Evolutionary conservation across 371 early-diverging fungal genomes (phyloP).

Genomic region (Syncephalastrum contaminatum): DNA sequence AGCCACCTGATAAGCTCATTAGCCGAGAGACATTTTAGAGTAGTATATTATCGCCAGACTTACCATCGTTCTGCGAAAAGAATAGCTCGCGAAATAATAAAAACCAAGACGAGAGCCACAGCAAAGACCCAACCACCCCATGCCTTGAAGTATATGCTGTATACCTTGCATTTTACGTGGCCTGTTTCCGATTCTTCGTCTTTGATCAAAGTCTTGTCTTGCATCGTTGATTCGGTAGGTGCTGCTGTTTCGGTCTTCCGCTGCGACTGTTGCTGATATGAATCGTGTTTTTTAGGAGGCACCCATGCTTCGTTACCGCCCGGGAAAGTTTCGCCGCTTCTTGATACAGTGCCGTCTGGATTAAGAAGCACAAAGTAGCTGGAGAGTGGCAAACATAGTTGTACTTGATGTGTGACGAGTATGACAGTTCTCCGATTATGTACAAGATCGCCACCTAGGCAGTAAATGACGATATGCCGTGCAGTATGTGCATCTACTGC

Average conservation of each 20-base stretch:
- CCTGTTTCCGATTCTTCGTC: conserved; percentile 52
- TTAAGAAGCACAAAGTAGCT: conserved; percentile 62
- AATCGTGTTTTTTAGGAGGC: too few species aligned
- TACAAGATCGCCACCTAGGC: conserved; percentile 64
- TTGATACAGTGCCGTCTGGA: conserved; percentile 41
- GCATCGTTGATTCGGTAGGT: conserved; percentile 12
- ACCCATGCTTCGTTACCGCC: too few species aligned
- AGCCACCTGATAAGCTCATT: conserved; percentile 15
- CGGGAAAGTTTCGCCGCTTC: too few species aligned
- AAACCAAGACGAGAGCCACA: conserved; percentile 38
- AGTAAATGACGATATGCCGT: conserved; percentile 63
- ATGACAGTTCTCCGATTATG: conserved; percentile 65
- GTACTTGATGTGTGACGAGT: conserved; percentile 84
- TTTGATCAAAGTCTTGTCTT: conserved; percentile 40
- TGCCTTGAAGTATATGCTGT: conserved; percentile 61
- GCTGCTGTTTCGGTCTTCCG: background rate
- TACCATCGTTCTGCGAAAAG: conserved; percentile 41
- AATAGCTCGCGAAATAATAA: conserved; percentile 47
- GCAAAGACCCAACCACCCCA: conserved; percentile 67
- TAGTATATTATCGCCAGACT: too few species aligned
- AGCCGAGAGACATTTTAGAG: too few species aligned
- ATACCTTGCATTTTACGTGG: conserved; percentile 57
- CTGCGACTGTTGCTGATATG: background rate
- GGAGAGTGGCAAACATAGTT: conserved; percentile 67
- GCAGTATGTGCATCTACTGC: conserved; percentile 87